Evolutionary conservation across 2,329 filamentous ascomycete genomes (phyloP), one percentile per base, ranked within the genome.

Genomic region (Fusarium irregulare): DNA sequence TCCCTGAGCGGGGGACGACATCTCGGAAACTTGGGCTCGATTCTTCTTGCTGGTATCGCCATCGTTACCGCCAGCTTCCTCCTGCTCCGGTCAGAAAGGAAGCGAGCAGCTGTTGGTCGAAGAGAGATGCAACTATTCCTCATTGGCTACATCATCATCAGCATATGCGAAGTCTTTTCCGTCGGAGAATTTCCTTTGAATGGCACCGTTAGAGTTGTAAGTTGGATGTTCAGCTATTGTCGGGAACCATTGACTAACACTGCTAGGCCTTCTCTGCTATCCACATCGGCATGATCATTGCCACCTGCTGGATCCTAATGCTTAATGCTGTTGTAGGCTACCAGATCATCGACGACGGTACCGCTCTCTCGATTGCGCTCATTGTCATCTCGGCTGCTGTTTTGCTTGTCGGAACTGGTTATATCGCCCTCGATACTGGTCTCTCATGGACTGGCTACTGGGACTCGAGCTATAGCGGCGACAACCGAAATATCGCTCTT

Each of bases 111-210:
- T 59, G 96, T 99, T 49, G 96, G 96, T 64, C 87, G 96, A 83
- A 92, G 96, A 80, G 96, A 99, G 81, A 98, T 99, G 88, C 96
- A 99, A 85, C 76, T 98, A 34, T 98, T 99, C 82, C 88, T 99
- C 53, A 68, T 93, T 44, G 91, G 92, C 53, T 99, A 93, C 79
- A 91, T 97, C 60, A 81, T 98, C 62, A 90, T 98, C 66, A 90
- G 92, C 75, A 92, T 99, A 76, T 98, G 94, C 82, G 96, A 98
- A 80, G 97, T 99, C 76, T 98, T 99, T 82, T 94, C 94, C 1
- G 90, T 98, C 37, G 96, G 96, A 73, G 92, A 91, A 30, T 95
- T 99, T 75, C 94, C 95, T 4, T 82, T 98, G 21, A 83, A 88
- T 34, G 82, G 85, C 55, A 88, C 82, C 51, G 92, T 93, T 62